Evolutionary conservation across 2,329 filamentous ascomycete genomes (phyloP), one percentile per base, ranked within the genome.

Genomic region (Neoarthrinium moseri): DNA sequence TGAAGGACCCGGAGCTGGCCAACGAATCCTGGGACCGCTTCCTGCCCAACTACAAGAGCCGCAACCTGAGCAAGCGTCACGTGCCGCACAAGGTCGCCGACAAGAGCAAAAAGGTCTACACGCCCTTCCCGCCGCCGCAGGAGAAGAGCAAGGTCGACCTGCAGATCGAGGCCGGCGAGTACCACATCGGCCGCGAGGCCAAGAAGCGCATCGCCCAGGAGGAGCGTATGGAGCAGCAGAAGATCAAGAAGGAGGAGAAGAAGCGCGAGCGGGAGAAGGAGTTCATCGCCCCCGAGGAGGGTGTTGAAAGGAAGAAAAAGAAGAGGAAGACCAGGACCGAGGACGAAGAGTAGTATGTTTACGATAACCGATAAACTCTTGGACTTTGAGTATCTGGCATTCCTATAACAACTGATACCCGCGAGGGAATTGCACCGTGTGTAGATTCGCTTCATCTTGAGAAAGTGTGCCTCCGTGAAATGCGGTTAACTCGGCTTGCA

Each of bases 91-190:
- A 89, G 61, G 84, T 99, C 63, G 90, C 82, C 44, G 91, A 99
- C 75, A 99, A 99, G 80, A 70, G 75, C 64, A 95, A 92, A 80
- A 97, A 96, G 80, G 70, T 77, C 11, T 99, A 96, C 76, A 99
- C 95, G 54, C 92, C 94, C 8, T 99, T 99, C 84, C 94, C 94
- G 39, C 94, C 94, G 6, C 82, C 91, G 34, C 91, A 91, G 55
- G 92, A 99, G 78, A 96, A 96, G 88, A 96, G 91, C 82, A 99
- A 97, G 82, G 81, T 99, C 58, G 94, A 99, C 70, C 72, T 91
- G 69, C 92, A 99, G 78, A 96, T 99, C 73, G 94, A 99, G 76
- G 91, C 83, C 58, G 92, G 94, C 71, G 92, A 97, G 72, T 99
- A 95, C 73, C 97, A 97, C 69, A 70, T 99, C 63, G 85, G 86